Conservation (phyloP, 192 early-diverging fungal species). For the Gonapodya prolifera region DNA sequence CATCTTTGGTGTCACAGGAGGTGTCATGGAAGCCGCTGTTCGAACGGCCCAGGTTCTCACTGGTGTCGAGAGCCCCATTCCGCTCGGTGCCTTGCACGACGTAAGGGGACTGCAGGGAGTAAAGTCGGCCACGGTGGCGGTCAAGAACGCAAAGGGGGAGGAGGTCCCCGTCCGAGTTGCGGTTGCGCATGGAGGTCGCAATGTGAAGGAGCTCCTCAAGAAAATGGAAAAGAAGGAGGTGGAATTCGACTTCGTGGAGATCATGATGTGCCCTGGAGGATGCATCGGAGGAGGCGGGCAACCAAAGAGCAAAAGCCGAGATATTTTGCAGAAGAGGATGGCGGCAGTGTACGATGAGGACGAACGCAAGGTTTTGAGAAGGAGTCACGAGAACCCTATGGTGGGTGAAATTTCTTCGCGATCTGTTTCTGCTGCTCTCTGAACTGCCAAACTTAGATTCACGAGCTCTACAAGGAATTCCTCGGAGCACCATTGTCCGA, state of each 20-base stretch:
- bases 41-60: conserved; percentile 4
- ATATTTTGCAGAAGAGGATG: neutral
- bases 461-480: no score
- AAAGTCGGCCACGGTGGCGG: conserved; percentile 8
- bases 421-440: no score
- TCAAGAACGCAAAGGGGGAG: conserved; percentile 2
- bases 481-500: no score
- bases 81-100: conserved; percentile 5
- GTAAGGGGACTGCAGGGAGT: conserved; percentile 5
- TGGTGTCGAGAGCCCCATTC: neutral
- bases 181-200: neutral
- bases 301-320: conserved; percentile 1
- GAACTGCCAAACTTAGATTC: no score
- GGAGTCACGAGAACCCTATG: neutral
- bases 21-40: conserved; percentile 9
- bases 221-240: neutral
- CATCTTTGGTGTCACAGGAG: conserved; percentile 9
- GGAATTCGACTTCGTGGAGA: conserved; percentile 8
- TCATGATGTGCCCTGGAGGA: conserved; percentile 8
- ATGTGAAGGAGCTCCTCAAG: conserved; percentile 4
- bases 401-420: no score
- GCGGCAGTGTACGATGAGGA: neutral
- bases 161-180: no score
- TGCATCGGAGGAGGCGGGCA: conserved; percentile 8
- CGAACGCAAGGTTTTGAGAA: neutral